phyloP scores from a whole-genome alignment of 1,284 basidiomycete genomes.

The Athelia psychrophila region DNA sequence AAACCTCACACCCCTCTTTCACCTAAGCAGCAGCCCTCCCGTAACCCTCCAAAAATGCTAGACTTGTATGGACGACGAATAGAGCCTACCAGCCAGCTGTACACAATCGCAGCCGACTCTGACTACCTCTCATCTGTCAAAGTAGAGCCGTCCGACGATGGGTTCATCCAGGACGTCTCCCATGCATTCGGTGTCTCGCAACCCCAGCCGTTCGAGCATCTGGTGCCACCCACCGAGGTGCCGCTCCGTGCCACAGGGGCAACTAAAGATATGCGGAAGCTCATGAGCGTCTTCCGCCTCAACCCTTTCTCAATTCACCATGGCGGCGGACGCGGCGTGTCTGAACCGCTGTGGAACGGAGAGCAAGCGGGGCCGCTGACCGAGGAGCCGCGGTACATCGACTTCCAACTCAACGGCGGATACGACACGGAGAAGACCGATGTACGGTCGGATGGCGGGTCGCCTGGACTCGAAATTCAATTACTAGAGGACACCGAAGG shows the following conservation, averaged over 20 bases:
- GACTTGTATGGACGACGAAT: too few species aligned
- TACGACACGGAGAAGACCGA: conserved; percentile 4
- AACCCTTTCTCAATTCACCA: conserved; percentile 73
- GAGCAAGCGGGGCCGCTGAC: conserved; percentile 52
- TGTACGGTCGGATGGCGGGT: background rate
- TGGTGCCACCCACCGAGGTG: conserved; percentile 59
- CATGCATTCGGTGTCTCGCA: conserved; percentile 20
- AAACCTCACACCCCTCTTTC: too few species aligned
- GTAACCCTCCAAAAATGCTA: too few species aligned
- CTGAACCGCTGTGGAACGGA: conserved; percentile 32
- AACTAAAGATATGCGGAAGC: conserved; percentile 57
- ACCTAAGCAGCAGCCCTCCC: too few species aligned
- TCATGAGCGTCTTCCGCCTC: conserved; percentile 75
- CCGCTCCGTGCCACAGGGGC: conserved; percentile 73
- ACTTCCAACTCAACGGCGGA: conserved; percentile 47
- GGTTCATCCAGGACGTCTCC: conserved; percentile 34
- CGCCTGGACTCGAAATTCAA: too few species aligned
- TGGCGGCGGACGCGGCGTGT: conserved; percentile 33
- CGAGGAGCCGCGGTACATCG: conserved; percentile 55
- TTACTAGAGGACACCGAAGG: too few species aligned
- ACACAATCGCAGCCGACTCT: too few species aligned
- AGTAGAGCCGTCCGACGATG: conserved; percentile 26
- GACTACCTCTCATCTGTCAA: conserved; percentile 24
- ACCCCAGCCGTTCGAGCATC: conserved; percentile 28
- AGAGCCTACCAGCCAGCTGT: too few species aligned